These are phyloP conservation scores for Populus nigra DNA, from an alignment of 345 rosid genomes.

Conservation along the genomic window DNA sequence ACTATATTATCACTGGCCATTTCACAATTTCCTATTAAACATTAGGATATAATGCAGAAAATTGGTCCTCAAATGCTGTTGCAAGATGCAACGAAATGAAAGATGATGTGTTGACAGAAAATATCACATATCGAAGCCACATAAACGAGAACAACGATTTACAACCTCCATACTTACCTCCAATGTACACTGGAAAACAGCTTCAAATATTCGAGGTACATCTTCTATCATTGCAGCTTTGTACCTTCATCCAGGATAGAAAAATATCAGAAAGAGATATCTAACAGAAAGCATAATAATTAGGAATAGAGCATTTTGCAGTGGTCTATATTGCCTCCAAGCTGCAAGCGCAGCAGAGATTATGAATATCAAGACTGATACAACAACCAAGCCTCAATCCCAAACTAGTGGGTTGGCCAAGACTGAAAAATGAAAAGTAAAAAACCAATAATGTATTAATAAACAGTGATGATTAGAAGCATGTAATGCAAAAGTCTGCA, in stretches of 20 bases:
- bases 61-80: not conserved
- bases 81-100: not conserved
- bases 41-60: not conserved
- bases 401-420: not conserved
- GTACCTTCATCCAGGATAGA: conserved; percentile 52
- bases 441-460: not conserved
- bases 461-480: not conserved
- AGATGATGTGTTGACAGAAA: not conserved
- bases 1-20: not conserved
- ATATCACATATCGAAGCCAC: not conserved
- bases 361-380: not conserved
- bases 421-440: not conserved
- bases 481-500: not conserved
- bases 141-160: not conserved
- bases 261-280: not conserved
- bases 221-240: conserved; percentile 92
- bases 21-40: not conserved
- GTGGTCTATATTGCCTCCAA: not conserved
- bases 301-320: not conserved
- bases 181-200: conserved; percentile 94
- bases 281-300: not conserved
- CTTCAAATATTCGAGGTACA: conserved; percentile 96
- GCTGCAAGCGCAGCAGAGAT: not conserved
- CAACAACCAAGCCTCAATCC: not conserved
- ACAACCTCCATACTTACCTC: conserved; percentile 56